Evolutionary conservation across 1,284 basidiomycete genomes (phyloP), one percentile per base, ranked within the genome.

Genomic region (Cutaneotrichosporon sp.): DNA sequence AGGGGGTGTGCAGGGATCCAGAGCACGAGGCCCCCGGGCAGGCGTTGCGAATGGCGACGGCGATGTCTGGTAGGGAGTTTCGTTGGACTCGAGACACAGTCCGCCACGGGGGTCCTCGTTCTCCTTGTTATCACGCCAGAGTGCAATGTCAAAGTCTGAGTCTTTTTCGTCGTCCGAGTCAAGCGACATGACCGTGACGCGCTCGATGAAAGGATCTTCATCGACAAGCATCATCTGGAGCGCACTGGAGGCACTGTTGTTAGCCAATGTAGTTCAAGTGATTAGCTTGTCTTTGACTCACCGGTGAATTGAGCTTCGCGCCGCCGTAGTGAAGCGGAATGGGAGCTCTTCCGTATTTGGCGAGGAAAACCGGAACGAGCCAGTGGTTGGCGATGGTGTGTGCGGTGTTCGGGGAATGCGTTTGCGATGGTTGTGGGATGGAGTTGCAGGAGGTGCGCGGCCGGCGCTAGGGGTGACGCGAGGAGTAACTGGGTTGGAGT

Each of bases 201-300:
- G 33, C 9, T 45, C 43, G 3, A 35, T 17, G 30, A 45, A 45
- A 8, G 43, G 43, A 18, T 45, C 43, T 12, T 30, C 20, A 13
- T 45, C 43, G 18, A 45, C 33, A 18, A 45, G 43, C 2, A 35
- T 30, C 18, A 35, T 33, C 30, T 45, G 43, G 4, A 45, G 30
- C 17, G 43, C 43, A 33, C n/a, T 36, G 17, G 43, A 45, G 17
- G 43, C 43, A 21, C 43, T 45, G 26, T 35, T 20, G 38, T 45
- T 18, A 45, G 43, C 43, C n/a, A n/a, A n/a, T n/a, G n/a, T n/a
- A n/a, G n/a, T n/a, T n/a, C n/a, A n/a, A n/a, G n/a, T n/a, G n/a
- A n/a, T n/a, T n/a, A n/a, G n/a, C n/a, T n/a, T n/a, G n/a, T n/a
- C n/a, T n/a, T n/a, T n/a, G n/a, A n/a, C 43, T 45, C 18, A 45